Evolutionary conservation across 306 rosid species (phyloP), one percentile per base, ranked within the genome.

Genomic region (Cicer cuneatum): DNA sequence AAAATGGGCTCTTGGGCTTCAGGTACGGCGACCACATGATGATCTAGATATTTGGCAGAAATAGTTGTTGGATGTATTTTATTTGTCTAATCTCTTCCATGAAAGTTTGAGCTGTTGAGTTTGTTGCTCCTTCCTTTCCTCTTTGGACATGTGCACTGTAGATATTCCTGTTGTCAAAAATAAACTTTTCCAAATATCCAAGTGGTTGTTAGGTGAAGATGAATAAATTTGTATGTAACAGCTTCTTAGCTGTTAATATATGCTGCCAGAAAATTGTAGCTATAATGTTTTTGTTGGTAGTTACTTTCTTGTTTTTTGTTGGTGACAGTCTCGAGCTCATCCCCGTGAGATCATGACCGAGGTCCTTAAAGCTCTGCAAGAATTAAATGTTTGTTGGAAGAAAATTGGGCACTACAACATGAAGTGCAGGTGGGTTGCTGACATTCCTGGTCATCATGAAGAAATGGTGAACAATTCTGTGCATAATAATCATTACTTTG

Each of bases 1-100:
- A 64, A 93, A 91, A 79, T 91, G 98, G 98, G 96, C 98, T 67
- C 98, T 93, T 78, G 97, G 98, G 47, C 96, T 93, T 84, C 97
- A 93, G 97, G 98, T 89, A 74, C 66, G 13, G 24, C 45, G 46
- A 78, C 70, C 38, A 58, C 62, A 21, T 69, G 21, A n/a, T 58
- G 71, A 61, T 69, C 51, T 47, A 10, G 49, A 51, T 73, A 21
- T 73, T 69, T 59, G 49, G 66, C 64, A 39, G 74, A 68, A 63
- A 80, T 71, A 63, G 29, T 69, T 21, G 62, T 51, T 73, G 60
- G 72, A 45, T 74, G 63, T 35, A 60, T 29, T 51, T 60, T 49
- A 54, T 41, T 72, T 68, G 53, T 66, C 15, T 67, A 38, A 47
- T 62, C 59, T 54, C 38, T 67, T 39, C 19, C 66, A 58, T 15